Evolutionary conservation across 306 rosid genomes (phyloP).

Genomic region (Delonix regia): DNA sequence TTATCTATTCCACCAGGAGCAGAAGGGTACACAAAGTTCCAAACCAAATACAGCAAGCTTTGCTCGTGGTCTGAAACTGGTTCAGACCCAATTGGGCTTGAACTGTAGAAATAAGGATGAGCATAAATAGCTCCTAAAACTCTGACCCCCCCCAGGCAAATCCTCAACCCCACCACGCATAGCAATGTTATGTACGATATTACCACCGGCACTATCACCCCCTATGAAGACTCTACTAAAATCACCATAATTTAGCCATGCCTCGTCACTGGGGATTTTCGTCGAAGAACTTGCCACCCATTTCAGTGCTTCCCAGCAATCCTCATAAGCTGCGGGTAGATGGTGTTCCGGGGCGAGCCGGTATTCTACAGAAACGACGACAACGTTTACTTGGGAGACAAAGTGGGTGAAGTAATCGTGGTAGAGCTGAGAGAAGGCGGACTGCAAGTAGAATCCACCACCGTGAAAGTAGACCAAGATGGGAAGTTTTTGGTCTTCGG

Average conservation of each 20-base stretch:
- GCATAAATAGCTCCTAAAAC: conserved; percentile 37
- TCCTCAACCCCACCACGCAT: conserved; percentile 43
- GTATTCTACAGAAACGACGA: conserved; percentile 52
- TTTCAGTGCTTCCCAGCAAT: conserved; percentile 47
- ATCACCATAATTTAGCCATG: conserved; percentile 50
- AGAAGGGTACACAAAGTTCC: conserved; percentile 42
- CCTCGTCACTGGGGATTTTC: conserved; percentile 19
- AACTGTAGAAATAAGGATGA: conserved; percentile 51
- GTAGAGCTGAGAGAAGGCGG: conserved; percentile 49
- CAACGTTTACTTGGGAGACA: conserved; percentile 34
- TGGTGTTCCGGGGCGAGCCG: conserved; percentile 47
- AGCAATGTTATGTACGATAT: conserved; percentile 48
- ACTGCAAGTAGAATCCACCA: conserved; percentile 44
- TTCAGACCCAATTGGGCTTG: conserved; percentile 36
- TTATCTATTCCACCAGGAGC: conserved; percentile 41
- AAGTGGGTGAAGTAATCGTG: conserved; percentile 38
- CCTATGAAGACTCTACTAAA: conserved; percentile 36
- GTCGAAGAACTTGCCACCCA: conserved; percentile 38
- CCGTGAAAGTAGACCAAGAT: conserved; percentile 55
- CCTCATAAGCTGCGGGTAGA: conserved; percentile 47
- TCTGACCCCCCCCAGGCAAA: conserved; percentile 36
- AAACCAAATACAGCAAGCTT: neutral
- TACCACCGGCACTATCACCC: conserved; percentile 61
- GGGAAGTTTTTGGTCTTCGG: conserved; percentile 28
- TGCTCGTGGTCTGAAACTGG: conserved; percentile 1